Evolutionary conservation across 768 basidiomycete genomes (phyloP).

Genomic region (Galerina marginata): DNA sequence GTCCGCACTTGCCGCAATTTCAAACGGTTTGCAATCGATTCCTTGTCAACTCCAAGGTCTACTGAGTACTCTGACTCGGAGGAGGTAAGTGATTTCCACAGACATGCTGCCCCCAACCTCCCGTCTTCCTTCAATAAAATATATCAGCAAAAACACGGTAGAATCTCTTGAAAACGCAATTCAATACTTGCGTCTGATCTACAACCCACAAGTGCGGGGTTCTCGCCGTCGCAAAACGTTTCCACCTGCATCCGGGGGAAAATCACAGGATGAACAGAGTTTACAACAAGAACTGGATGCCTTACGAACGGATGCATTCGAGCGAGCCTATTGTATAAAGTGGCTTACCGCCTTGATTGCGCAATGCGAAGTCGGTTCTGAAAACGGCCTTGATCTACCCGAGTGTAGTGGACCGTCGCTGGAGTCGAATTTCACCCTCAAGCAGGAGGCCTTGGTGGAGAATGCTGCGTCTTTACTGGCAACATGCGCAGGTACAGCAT

Average conservation of each 20-base stretch:
- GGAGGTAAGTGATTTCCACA: slow-evolving; percentile 6
- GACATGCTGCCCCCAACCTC: slow-evolving; percentile 50
- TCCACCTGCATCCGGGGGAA: not conserved
- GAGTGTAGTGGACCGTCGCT: not conserved
- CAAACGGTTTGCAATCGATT: no score
- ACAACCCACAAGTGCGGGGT: slow-evolving; percentile 67
- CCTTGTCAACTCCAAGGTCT: not conserved
- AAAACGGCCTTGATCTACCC: slow-evolving; percentile 19
- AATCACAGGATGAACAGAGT: not conserved
- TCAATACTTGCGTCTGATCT: slow-evolving; percentile 56
- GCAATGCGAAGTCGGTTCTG: slow-evolving; percentile 30
- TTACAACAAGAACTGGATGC: slow-evolving; percentile 27
- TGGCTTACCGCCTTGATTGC: slow-evolving; percentile 77
- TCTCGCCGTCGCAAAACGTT: slow-evolving; percentile 44
- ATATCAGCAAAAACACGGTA: slow-evolving; percentile 40
- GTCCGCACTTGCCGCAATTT: not conserved
- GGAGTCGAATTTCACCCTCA: not conserved
- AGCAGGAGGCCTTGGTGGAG: slow-evolving; percentile 47
- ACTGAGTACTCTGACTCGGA: not conserved
- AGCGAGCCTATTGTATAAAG: slow-evolving; percentile 67
- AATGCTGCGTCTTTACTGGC: slow-evolving; percentile 69
- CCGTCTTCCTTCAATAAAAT: slow-evolving; percentile 57
- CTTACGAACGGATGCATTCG: slow-evolving; percentile 65
- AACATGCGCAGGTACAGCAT: slow-evolving; percentile 64
- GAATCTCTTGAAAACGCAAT: slow-evolving; percentile 50